Base-by-base conservation (phyloP, 2,329 filamentous ascomycete genomes). In the Penicillium fuscoglaucum region DNA sequence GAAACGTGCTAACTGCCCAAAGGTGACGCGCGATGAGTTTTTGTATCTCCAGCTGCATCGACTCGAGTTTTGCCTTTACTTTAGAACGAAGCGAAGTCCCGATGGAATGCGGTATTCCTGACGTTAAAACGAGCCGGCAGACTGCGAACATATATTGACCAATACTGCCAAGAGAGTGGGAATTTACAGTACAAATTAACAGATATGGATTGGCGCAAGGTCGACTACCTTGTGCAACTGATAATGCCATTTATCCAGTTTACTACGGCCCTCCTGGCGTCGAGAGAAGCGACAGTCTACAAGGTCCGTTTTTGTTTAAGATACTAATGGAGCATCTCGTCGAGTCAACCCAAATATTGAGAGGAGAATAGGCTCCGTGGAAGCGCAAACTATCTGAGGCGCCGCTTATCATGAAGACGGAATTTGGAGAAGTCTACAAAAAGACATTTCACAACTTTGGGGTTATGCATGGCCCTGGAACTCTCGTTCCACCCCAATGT, bases 21-120 rank as follows among this genome's bases (percentile, higher is more conserved):
- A 19, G 19, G 19, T 19, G 19, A 19, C 19, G 35, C 48, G 55
- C 50, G 55, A 57, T 48, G 41, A 31, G 10, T 57, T 57, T 21
- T 9, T 29, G 28, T 29, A 2, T 29, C 28, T 29, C 6, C 28
- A 29, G 28, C 28, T 5, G 28, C 28, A 12, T 17, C 35, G 9
- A 29, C 35, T 6, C 48, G 33, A 17, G 48, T 57, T 2, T 43
- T 57, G 28, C 55, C 46, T 33, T 39, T 49, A 26, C 19, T 19
- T 19, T 19, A 19, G 19, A 10, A 39, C 15, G 46, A 49, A 39
- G 46, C 10, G 12, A 37, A 39, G 3, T n/a, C 19, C 19, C 46
- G 46, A 7, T 49, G 46, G 46, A 49, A 49, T 39, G 39, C 31
- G 31, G 33, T 17, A 1, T 46, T 46, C 3, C n/a, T 46, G 44